Evolutionary conservation across 1,284 basidiomycete genomes (phyloP).

Genomic region (Trametes polyzona): DNA sequence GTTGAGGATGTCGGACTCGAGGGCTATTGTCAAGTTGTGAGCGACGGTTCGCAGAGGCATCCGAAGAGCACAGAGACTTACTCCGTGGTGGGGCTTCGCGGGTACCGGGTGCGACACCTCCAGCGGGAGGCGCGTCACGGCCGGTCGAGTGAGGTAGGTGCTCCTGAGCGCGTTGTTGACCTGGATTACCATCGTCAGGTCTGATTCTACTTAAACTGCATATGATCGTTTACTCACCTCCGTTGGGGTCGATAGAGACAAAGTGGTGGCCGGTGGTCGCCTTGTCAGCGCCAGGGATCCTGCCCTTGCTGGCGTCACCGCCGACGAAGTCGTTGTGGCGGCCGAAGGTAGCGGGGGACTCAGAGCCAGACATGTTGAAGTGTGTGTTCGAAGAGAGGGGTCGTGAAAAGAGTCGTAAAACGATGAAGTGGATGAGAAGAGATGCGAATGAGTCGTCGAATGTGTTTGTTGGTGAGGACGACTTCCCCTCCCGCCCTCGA

Average conservation of each 20-base stretch:
- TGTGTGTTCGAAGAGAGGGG: not conserved
- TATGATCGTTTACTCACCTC: constrained; percentile 16
- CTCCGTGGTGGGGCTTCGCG: constrained; percentile 19
- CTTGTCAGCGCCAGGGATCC: constrained; percentile 35
- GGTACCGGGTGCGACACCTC: constrained; percentile 18
- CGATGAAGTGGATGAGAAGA: not conserved
- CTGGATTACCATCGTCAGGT: constrained; percentile 15
- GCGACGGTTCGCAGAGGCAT: not conserved
- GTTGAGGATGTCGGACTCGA: constrained; percentile 23
- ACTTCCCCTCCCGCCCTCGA: not conserved
- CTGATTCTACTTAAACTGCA: not conserved
- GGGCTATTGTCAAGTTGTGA: not conserved
- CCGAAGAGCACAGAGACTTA: not conserved
- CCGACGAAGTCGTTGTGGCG: constrained; percentile 39
- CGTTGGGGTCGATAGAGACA: constrained; percentile 28
- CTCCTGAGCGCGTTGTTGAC: constrained; percentile 27
- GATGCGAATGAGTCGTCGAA: not conserved
- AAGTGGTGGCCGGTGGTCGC: constrained; percentile 35
- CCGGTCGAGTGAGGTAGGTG: constrained; percentile 35
- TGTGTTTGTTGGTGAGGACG: not conserved
- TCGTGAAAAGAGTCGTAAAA: not conserved
- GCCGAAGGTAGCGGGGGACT: constrained; percentile 11
- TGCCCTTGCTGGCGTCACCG: constrained; percentile 28
- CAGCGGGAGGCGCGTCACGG: constrained; percentile 28
- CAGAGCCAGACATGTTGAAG: constrained; percentile 17